A percentile compares a stretch with the other conserved stretches of the same genome.
These are phyloP conservation scores for Lippia alba DNA, from an alignment of 305 asterid species.

Conservation along the genomic window DNA sequence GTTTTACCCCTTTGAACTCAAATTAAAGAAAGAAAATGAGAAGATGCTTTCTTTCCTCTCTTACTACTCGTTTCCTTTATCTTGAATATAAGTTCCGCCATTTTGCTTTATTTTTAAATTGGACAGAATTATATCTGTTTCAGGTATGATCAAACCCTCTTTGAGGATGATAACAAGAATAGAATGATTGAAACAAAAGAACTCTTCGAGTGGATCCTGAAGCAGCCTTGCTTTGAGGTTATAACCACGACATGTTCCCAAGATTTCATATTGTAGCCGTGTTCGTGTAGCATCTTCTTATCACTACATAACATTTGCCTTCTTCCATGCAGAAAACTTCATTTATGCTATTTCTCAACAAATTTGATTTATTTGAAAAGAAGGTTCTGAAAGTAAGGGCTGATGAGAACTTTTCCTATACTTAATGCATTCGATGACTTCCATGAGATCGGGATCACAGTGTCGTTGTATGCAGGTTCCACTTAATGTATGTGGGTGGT, in stretches of 20 bases:
- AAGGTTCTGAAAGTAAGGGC: slow-evolving; percentile 84
- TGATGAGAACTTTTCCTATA: slow-evolving; percentile 18
- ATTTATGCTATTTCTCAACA: slow-evolving; percentile 96
- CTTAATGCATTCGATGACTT: slow-evolving; percentile 23
- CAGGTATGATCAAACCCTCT: slow-evolving; percentile 95
- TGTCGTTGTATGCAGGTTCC: slow-evolving; percentile 71
- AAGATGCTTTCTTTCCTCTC: slow-evolving; percentile 9
- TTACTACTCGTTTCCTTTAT: slow-evolving; percentile 13
- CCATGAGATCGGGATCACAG: slow-evolving; percentile 32
- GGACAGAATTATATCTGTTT: slow-evolving; percentile 27
- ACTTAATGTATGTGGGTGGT: slow-evolving; percentile 86
- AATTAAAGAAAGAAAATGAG: background rate
- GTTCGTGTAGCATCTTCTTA: slow-evolving; percentile 23
- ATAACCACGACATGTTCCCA: slow-evolving; percentile 32
- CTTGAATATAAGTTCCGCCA: slow-evolving; percentile 15
- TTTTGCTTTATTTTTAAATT: slow-evolving; percentile 5
- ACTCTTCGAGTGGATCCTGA: slow-evolving; percentile 95
- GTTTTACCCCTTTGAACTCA: background rate
- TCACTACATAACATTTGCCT: slow-evolving; percentile 19
- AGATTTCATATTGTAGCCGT: slow-evolving; percentile 16
- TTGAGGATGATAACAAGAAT: slow-evolving; percentile 93
- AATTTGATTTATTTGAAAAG: slow-evolving; percentile 96
- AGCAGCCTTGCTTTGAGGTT: slow-evolving; percentile 98
- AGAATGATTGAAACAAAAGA: slow-evolving; percentile 97
- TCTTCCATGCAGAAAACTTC: slow-evolving; percentile 86